phyloP scores from a whole-genome alignment of 345 rosid genomes.

The Populus euphratica region DNA sequence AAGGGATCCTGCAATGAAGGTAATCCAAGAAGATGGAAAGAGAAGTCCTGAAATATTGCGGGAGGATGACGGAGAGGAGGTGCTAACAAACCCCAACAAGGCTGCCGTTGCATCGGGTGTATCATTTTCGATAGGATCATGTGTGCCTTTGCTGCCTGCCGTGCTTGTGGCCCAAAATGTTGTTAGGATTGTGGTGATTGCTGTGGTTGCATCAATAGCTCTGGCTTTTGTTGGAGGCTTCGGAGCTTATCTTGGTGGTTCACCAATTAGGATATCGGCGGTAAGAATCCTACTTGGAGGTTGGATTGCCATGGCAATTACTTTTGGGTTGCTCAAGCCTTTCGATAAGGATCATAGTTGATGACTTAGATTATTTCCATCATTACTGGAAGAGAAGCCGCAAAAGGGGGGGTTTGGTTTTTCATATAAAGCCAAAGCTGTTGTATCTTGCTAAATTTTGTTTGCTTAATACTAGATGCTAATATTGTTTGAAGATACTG shows the following conservation, averaged over 20 bases:
- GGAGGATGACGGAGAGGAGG: conserved; percentile 12
- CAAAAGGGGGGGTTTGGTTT: background rate
- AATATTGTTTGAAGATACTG: background rate
- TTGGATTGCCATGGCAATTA: conserved; percentile 53
- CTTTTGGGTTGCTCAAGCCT: conserved; percentile 56
- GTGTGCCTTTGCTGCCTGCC: conserved; percentile 35
- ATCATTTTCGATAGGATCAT: too few relatives aligned
- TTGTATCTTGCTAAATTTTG: background rate
- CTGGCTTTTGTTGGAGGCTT: conserved; percentile 35
- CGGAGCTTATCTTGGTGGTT: conserved; percentile 50
- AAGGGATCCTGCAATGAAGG: conserved; percentile 21
- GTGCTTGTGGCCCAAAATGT: conserved; percentile 11
- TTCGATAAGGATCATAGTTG: background rate
- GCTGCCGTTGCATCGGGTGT: conserved; percentile 35
- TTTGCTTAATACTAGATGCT: background rate
- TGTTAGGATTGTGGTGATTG: conserved; percentile 25
- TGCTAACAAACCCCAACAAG: conserved; percentile 40
- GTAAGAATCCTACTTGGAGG: conserved; percentile 47
- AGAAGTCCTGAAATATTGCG: background rate
- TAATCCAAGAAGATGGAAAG: conserved; percentile 16
- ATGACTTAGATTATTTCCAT: background rate
- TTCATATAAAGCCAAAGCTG: background rate
- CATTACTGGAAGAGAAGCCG: background rate
- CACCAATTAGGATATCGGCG: conserved; percentile 32
- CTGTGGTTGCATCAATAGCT: conserved; percentile 28